These are phyloP conservation scores for Geotrichum phurueaensis DNA, from an alignment of 1,139 yeast genomes.

Conservation along the genomic window DNA sequence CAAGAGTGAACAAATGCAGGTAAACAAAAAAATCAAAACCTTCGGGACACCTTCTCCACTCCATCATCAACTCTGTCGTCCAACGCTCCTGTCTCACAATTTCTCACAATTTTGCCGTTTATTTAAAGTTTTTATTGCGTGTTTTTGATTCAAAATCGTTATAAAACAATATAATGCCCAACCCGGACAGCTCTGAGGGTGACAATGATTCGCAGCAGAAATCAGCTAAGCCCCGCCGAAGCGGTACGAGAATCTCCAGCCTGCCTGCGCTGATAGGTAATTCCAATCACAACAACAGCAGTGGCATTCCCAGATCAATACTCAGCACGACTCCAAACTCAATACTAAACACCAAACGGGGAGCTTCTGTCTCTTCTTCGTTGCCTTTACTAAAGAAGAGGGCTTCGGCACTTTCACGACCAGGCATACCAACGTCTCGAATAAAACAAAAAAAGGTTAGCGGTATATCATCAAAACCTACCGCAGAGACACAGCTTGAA, in stretches of 20 bases:
- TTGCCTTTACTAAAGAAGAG: background rate
- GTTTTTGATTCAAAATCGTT: background rate
- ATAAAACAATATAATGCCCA: background rate
- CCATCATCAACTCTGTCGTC: background rate
- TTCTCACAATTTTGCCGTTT: background rate
- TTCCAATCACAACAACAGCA: background rate
- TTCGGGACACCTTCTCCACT: background rate
- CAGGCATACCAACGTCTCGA: background rate
- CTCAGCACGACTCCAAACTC: background rate
- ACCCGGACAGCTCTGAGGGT: background rate
- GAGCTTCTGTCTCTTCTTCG: background rate
- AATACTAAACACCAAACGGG: background rate
- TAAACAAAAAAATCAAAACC: background rate
- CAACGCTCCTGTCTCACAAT: background rate
- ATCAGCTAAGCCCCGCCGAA: background rate
- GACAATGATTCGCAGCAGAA: background rate
- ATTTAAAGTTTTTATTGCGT: background rate
- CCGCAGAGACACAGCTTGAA: background rate
- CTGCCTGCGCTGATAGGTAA: background rate
- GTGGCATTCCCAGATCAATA: slow-evolving; percentile 9
- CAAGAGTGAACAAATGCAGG: background rate
- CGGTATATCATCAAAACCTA: background rate
- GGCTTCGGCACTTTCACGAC: background rate
- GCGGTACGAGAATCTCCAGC: background rate
- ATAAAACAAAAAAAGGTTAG: background rate